Evolutionary conservation across 176 grass and related monocot species (phyloP).

Genomic region (Neostapfia colusana): DNA sequence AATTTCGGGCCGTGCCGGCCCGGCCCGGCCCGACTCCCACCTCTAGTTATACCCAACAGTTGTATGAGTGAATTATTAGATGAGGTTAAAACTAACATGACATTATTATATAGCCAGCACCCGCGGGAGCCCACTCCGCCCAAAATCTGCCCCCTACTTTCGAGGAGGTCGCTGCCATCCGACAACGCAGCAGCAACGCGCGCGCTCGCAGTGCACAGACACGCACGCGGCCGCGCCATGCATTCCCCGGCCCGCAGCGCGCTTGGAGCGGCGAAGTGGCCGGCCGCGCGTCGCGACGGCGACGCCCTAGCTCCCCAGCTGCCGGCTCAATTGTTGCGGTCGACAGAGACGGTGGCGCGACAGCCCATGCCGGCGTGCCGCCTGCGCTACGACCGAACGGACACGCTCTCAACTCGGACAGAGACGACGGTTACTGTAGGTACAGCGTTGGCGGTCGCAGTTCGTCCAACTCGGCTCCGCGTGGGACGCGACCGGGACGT

Average conservation of each 20-base stretch:
- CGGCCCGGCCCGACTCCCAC: too few relatives aligned
- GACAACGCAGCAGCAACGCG: conserved; percentile 21
- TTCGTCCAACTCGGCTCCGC: conserved; percentile 50
- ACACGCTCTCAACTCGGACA: background rate
- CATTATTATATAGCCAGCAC: too few relatives aligned
- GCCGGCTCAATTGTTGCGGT: conserved; percentile 36
- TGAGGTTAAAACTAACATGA: too few relatives aligned
- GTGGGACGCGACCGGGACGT: conserved; percentile 45
- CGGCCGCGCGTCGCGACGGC: conserved; percentile 27
- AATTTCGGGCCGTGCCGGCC: too few relatives aligned
- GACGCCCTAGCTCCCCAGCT: background rate
- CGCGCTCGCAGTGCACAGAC: background rate
- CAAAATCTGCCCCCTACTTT: background rate
- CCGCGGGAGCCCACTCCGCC: background rate
- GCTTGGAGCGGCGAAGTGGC: conserved; percentile 5
- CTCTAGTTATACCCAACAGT: too few relatives aligned
- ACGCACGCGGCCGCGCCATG: background rate
- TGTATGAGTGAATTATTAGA: too few relatives aligned
- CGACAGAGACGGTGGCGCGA: conserved; percentile 32
- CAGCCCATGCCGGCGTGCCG: conserved; percentile 16
- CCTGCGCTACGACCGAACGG: background rate
- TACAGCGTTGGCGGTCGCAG: conserved; percentile 28
- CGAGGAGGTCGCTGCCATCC: background rate
- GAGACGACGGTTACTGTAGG: conserved; percentile 15
- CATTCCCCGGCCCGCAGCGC: background rate